Evolutionary conservation across 306 rosid species (phyloP).

Genomic region (Adenanthera pavonina): DNA sequence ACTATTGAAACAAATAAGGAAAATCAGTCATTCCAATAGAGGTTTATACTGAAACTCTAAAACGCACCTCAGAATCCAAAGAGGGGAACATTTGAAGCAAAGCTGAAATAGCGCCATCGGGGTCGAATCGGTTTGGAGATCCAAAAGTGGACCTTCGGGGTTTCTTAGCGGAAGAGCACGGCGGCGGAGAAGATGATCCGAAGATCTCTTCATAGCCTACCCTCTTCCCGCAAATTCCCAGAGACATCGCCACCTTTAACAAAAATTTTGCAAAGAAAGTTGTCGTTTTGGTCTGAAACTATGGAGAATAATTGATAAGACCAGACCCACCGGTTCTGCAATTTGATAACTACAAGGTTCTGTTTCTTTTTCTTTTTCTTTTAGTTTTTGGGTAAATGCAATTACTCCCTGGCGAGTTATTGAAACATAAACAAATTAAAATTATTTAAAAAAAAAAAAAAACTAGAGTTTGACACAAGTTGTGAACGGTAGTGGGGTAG

Average conservation of each 20-base stretch:
- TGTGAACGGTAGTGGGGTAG: conserved; percentile 25
- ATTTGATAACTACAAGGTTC: not conserved
- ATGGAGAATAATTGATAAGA: not conserved
- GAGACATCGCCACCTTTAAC: conserved; percentile 40
- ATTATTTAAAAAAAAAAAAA: not conserved
- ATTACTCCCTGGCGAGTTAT: not conserved
- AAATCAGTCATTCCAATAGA: not conserved
- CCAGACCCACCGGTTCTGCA: not conserved
- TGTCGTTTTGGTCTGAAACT: not conserved
- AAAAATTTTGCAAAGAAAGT: not conserved
- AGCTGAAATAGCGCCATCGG: conserved; percentile 29
- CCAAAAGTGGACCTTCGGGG: conserved; percentile 36
- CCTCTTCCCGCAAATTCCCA: conserved; percentile 51
- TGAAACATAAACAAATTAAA: no score
- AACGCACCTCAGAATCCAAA: conserved; percentile 44
- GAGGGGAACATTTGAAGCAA: conserved; percentile 49
- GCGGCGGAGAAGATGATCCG: conserved; percentile 49
- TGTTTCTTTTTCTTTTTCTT: no score
- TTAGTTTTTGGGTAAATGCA: not conserved
- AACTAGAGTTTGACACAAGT: conserved; percentile 33
- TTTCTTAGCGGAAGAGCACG: conserved; percentile 46
- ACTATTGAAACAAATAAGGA: conserved; percentile 6
- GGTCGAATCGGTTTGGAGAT: conserved; percentile 40
- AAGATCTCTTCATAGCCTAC: conserved; percentile 51
- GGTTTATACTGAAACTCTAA: not conserved